Percentiles rank a stretch among this genome's conserved stretches.
phyloP scores from a whole-genome alignment of 768 basidiomycete genomes.

The Collybia sordida region DNA sequence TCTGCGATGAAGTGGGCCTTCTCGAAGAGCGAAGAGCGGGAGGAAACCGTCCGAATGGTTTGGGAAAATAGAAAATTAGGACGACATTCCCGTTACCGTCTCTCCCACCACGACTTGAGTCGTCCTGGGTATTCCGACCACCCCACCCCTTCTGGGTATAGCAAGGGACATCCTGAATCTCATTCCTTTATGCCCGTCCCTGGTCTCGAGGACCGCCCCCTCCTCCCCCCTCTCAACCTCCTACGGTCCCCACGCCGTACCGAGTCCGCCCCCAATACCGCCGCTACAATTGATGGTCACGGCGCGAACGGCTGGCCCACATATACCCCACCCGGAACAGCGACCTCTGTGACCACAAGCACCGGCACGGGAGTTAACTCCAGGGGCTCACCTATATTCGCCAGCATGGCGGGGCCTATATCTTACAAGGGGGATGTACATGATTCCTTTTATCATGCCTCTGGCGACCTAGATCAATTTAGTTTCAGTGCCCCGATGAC shows the following conservation, averaged over 20 bases:
- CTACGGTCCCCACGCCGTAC: conserved; percentile 36
- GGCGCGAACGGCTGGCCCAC: conserved; percentile 54
- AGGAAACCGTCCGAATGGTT: conserved; percentile 56
- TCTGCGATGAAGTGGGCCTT: conserved; percentile 81
- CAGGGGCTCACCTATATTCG: conserved; percentile 42
- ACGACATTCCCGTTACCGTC: conserved; percentile 16
- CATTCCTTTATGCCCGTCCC: conserved; percentile 18
- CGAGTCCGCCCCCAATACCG: conserved; percentile 55
- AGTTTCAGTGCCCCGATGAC: conserved; percentile 41
- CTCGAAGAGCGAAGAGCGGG: conserved; percentile 71
- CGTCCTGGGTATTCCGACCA: conserved; percentile 10
- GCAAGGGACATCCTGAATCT: conserved; percentile 15
- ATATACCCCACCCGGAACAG: conserved; percentile 64
- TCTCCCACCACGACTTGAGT: conserved; percentile 3
- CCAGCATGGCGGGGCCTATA: conserved; percentile 26
- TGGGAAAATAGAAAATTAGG: conserved; percentile 46
- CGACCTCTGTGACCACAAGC: conserved; percentile 47
- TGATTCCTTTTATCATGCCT: conserved; percentile 38
- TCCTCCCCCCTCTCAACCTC: conserved; percentile 44
- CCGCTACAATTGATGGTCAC: conserved; percentile 46
- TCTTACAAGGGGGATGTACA: conserved; percentile 36
- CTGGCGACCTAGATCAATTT: conserved; percentile 52
- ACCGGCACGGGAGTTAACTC: conserved; percentile 40
- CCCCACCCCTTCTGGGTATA: conserved; percentile 5
- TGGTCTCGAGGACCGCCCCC: conserved; percentile 37